Percentiles rank a stretch among this genome's conserved stretches.
Evolutionary conservation across 2,329 filamentous ascomycete genomes (phyloP).

Genomic region (Trichoderma simmonsii): DNA sequence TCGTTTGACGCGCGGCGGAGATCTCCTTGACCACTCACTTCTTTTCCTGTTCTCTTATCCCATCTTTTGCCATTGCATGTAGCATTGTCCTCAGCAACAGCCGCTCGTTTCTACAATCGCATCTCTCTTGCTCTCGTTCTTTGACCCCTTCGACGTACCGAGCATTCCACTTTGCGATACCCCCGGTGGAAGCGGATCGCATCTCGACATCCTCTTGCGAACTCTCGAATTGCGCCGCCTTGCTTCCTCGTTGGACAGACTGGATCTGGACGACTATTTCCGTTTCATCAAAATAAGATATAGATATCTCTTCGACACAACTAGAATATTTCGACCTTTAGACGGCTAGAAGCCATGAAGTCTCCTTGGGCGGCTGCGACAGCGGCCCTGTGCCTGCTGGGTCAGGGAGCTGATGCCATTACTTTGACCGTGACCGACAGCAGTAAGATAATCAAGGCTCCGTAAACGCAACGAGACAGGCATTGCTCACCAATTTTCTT

Average conservation of each 20-base stretch:
- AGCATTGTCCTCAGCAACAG: slow-evolving; percentile 1
- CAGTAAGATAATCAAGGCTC: slow-evolving; percentile 1
- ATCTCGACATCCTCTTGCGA: neutral
- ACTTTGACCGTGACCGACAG: neutral
- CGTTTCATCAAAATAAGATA: neutral
- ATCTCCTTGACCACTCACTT: neutral
- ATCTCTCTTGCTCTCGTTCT: neutral
- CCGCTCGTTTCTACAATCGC: slow-evolving; percentile 1
- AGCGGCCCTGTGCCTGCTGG: slow-evolving; percentile 13
- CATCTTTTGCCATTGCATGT: slow-evolving; percentile 1
- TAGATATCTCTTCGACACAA: neutral
- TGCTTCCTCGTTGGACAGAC: slow-evolving; percentile 4
- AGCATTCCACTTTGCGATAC: slow-evolving; percentile 4
- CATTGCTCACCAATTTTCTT: neutral
- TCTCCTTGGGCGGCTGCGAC: slow-evolving; percentile 8
- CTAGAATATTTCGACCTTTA: neutral
- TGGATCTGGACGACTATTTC: slow-evolving; percentile 13
- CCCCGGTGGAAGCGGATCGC: neutral
- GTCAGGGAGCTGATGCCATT: slow-evolving; percentile 11
- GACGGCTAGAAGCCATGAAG: neutral
- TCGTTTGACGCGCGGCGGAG: slow-evolving; percentile 16
- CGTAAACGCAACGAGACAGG: neutral
- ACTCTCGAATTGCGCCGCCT: neutral
- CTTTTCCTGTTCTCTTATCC: neutral
- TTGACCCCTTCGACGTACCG: slow-evolving; percentile 2